Evolutionary conservation across 768 basidiomycete genomes (phyloP).

Genomic region (Tephrocybe sp.): DNA sequence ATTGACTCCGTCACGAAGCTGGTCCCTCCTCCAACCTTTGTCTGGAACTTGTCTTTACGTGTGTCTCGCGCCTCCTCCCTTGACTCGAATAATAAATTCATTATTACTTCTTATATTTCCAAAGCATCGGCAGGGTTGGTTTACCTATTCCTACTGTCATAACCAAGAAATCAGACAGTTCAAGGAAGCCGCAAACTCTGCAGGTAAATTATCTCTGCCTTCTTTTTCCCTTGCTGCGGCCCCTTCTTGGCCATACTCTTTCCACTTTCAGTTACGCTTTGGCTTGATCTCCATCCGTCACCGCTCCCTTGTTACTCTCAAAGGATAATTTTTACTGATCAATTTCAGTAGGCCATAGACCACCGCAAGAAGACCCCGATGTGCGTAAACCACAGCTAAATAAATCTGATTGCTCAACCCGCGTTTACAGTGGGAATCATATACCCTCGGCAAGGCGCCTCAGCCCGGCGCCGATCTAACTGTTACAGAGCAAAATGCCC

Average conservation of each 20-base stretch:
- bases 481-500: conserved; percentile 62
- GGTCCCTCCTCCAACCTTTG: conserved; percentile 79
- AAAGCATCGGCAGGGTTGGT: conserved; percentile 89
- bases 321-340: conserved; percentile 12
- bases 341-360: conserved; percentile 62
- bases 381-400: conserved; percentile 40
- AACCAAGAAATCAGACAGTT: conserved; percentile 95
- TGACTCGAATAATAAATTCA: conserved; percentile 21
- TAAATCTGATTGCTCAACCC: conserved; percentile 21
- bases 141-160: conserved; percentile 97
- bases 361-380: conserved; percentile 83
- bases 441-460: conserved; percentile 73
- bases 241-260: conserved; percentile 4
- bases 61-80: conserved; percentile 34
- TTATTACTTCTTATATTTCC: conserved; percentile 29
- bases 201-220: conserved; percentile 47
- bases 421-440: conserved; percentile 63
- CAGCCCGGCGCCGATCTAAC: conserved; percentile 64
- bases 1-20: conserved; percentile 68
- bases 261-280: conserved; percentile 7
- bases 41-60: conserved; percentile 84
- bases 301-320: conserved; percentile 5
- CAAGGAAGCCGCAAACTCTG: conserved; percentile 70
- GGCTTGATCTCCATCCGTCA: conserved; percentile 6
- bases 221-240: conserved; percentile 11